Base-by-base conservation (phyloP, 2,329 filamentous ascomycete genomes). In the Aspergillus ibericus region DNA sequence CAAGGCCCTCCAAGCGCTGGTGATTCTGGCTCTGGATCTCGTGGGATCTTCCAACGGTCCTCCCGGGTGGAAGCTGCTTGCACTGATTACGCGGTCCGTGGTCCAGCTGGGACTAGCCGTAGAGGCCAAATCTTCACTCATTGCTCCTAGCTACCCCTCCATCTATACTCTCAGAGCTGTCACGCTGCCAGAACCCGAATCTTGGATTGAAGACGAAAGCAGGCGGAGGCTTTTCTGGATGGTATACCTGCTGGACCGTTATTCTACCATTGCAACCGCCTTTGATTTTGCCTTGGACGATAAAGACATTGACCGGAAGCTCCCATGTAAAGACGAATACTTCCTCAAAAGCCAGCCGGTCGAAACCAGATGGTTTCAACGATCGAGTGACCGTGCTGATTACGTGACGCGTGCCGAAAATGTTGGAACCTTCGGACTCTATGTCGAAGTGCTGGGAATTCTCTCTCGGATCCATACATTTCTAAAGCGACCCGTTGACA, bases 281-380 rank as follows among this genome's bases (percentile, higher is more conserved):
- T 96, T 96, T 66, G 92, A 96, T 66, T 96, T 96, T 71, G 91
- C 91, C 0, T 78, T 97, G 16, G 88, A 93, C 65, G 92, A 96
- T 68, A 91, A 89, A 70, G 92, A 96, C 69, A 93, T 96, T 46
- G 92, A 96, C 70, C 85, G 93, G 22, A 90, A 86, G 51, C 78
- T 97, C 7, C 93, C 93, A 1, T 97, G 93, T 69, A 88, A 91
- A 42, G 92, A 96, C 65, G 91, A 96, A 66, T 80, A 93, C 4
- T 96, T 92, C 82, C 83, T 89, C 55, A 90, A 89, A 65, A 96
- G 96, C 65, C 86, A 91, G 63, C 86, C 88, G 32, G 90, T 96
- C 3, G 91, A 95, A 65, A 96, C 92, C 0, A 82, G 89, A 53
- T 93, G 91, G 87, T 96, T 96, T 72, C 70, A 70, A 34, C 84